Evolutionary conservation across 495 filamentous ascomycete species (phyloP).

Genomic region (Cercophora newfieldiana): DNA sequence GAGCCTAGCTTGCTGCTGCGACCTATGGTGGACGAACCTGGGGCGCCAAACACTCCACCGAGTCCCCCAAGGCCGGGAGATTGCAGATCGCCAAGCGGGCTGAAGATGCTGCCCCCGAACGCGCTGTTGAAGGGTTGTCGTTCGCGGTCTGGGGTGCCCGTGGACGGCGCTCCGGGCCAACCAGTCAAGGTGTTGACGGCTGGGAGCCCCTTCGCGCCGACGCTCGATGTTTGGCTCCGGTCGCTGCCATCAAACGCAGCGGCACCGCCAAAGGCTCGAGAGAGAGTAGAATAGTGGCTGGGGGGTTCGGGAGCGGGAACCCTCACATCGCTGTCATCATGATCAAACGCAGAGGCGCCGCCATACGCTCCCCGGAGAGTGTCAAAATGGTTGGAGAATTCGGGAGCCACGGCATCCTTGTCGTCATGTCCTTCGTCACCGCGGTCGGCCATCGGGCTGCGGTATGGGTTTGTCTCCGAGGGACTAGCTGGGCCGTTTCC

Average conservation of each 20-base stretch:
- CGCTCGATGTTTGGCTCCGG: constrained; percentile 86
- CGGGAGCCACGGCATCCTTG: constrained; percentile 62
- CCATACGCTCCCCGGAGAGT: too few species aligned
- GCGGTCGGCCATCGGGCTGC: constrained; percentile 67
- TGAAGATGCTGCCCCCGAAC: constrained; percentile 76
- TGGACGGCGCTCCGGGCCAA: constrained; percentile 64
- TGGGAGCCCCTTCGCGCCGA: constrained; percentile 70
- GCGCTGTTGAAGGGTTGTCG: constrained; percentile 56
- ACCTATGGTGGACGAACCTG: constrained; percentile 51
- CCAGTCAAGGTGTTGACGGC: constrained; percentile 64
- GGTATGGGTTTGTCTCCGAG: constrained; percentile 96
- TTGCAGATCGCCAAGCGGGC: constrained; percentile 67
- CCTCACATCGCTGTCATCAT: constrained; percentile 38
- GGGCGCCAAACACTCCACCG: constrained; percentile 50
- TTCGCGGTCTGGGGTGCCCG: constrained; percentile 78
- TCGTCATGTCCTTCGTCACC: constrained; percentile 71
- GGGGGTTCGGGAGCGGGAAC: constrained; percentile 45
- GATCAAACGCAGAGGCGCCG: too few species aligned
- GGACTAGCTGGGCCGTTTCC: constrained; percentile 70
- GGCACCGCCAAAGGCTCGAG: constrained; percentile 48
- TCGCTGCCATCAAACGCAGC: constrained; percentile 70
- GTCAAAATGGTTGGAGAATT: too few species aligned
- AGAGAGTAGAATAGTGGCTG: constrained; percentile 47
- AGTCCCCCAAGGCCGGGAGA: constrained; percentile 68
- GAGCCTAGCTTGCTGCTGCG: constrained; percentile 83